Evolutionary conservation across 495 filamentous ascomycete genomes (phyloP).

Genomic region (Penicillium cosmopolitanum): DNA sequence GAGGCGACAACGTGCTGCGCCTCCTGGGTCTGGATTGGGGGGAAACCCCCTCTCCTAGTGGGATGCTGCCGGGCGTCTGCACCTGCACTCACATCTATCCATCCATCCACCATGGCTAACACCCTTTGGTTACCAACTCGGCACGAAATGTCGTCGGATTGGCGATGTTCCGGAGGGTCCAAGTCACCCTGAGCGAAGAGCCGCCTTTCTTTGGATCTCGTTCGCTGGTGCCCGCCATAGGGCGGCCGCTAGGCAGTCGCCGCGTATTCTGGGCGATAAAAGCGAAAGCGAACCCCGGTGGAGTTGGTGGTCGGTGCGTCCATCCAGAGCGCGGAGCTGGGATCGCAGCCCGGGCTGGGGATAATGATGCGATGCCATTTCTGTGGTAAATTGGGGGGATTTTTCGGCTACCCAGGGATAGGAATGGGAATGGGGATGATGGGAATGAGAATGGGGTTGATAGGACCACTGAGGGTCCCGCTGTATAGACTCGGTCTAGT

Average conservation of each 20-base stretch:
- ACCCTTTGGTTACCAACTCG: background rate
- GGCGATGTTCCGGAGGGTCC: constrained; percentile 4
- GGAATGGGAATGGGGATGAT: background rate
- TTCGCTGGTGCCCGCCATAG: constrained; percentile 2
- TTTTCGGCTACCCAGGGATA: background rate
- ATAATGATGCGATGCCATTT: background rate
- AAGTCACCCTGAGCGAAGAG: constrained; percentile 3
- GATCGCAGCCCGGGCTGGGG: background rate
- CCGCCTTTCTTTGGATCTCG: constrained; percentile 3
- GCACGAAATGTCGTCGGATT: constrained; percentile 3
- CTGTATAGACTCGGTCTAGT: background rate
- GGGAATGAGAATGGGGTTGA: background rate
- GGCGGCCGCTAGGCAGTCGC: constrained; percentile 4
- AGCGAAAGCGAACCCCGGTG: background rate
- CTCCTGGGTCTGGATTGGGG: background rate
- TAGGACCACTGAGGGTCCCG: background rate
- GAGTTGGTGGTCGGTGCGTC: constrained; percentile 4
- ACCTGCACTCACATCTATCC: background rate
- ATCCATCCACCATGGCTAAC: background rate
- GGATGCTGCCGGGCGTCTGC: constrained; percentile 3
- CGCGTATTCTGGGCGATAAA: background rate
- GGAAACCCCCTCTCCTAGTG: background rate
- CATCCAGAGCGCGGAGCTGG: background rate
- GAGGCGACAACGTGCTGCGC: constrained; percentile 4
- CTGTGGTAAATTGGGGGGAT: background rate